A percentile compares a stretch with the other conserved stretches of the same genome.
These are phyloP conservation scores for Rhizopus arrhizus DNA, from an alignment of 371 early-diverging fungal genomes.

Conservation along the genomic window DNA sequence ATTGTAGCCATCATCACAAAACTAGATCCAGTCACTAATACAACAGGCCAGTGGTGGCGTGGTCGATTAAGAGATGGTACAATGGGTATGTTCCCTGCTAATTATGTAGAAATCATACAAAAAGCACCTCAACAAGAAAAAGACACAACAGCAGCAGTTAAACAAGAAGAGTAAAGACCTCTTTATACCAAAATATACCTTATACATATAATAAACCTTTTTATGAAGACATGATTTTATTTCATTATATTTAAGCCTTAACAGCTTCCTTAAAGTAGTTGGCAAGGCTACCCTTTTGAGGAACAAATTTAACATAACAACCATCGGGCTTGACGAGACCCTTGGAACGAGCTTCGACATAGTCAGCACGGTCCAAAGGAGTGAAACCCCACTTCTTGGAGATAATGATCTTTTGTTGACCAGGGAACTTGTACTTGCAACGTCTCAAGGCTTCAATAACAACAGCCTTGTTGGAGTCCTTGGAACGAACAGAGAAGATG, in stretches of 20 bases:
- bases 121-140: slow-evolving; percentile 12
- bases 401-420: slow-evolving; percentile 98
- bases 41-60: slow-evolving; percentile 89
- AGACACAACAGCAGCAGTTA: background rate
- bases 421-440: slow-evolving; percentile 98
- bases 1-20: slow-evolving; percentile 82
- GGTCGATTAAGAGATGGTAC: slow-evolving; percentile 81
- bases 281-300: slow-evolving; percentile 85
- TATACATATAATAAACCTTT: too few species aligned
- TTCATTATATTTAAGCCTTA: slow-evolving; percentile 34
- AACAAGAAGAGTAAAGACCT: too few species aligned
- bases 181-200: too few species aligned
- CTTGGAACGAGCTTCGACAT: slow-evolving; percentile 77
- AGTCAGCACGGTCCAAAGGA: slow-evolving; percentile 93
- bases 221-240: too few species aligned
- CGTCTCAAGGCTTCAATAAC: slow-evolving; percentile 99
- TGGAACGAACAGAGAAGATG: slow-evolving; percentile 98
- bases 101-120: slow-evolving; percentile 69
- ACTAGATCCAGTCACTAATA: slow-evolving; percentile 69
- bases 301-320: slow-evolving; percentile 96
- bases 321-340: slow-evolving; percentile 93
- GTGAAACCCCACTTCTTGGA: slow-evolving; percentile 99
- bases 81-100: slow-evolving; percentile 90
- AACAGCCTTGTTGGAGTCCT: slow-evolving; percentile 92
- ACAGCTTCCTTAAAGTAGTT: slow-evolving; percentile 53